Evolutionary conservation across 768 basidiomycete species (phyloP), one percentile per base, ranked within the genome.

Genomic region (Suillus decipiens): DNA sequence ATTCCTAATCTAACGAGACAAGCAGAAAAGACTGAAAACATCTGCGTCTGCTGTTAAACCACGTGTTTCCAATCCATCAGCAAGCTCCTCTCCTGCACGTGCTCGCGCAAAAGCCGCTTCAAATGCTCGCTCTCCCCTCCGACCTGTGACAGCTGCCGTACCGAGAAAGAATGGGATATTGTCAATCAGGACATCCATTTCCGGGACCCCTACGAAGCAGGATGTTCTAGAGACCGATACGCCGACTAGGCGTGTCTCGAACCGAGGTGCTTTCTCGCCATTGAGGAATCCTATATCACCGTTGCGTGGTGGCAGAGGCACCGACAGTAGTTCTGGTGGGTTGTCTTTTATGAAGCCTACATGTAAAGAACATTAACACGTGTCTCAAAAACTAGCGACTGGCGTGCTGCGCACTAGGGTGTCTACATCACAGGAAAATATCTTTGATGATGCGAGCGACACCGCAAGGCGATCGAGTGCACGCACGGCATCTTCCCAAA

Each of bases 1-100:
- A 19, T 34, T 24, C 24, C 14, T 5, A 17, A 28, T 39, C 37
- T 57, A 5, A 39, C 24, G 5, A 39, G 10, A 37, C 28, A 39
- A 22, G 60, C 45, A 70, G 70, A 59, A 60, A 6, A 74, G 66
- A 42, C 22, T 57, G 50, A 76, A 69, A 39, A 1, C 54, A 1
- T 56, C 54, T 56, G 36, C 24, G 37, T 57, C 37, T 10, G 17
- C 17, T 28, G 55, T 17, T 2, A 57, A 57, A 39, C 17, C 37
- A 6, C 39, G 55, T 57, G 3, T 28, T 19, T 57, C 55, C 15
- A 69, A 75, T 34, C 43, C 59, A 37, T 37, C 53, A 31, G 68
- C 64, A 59, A 56, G 61, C 33, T 60, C 61, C 19, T 61, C 67
- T 36, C 62, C 64, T 31, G 58, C 36, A 24, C 64, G 63, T 19